A percentile compares a stretch with the other conserved stretches of the same genome.
These are phyloP conservation scores for Hebeloma cylindrosporum DNA, from an alignment of 768 basidiomycete species.

Conservation along the genomic window DNA sequence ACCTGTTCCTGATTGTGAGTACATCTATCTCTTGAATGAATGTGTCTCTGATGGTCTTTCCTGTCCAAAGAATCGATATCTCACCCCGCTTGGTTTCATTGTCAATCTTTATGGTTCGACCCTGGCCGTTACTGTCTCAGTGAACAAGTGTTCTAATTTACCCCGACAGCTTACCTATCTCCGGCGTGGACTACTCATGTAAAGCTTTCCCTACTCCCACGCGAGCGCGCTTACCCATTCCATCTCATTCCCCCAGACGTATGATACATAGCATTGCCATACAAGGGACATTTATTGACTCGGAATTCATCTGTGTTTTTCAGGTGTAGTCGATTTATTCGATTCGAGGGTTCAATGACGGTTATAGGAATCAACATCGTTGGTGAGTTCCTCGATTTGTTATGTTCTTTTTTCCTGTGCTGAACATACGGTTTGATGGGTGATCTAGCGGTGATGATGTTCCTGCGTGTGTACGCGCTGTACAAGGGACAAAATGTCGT, in stretches of 20 bases:
- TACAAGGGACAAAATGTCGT: conserved; percentile 31
- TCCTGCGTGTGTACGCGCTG: conserved; percentile 44
- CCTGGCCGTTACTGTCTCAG: not conserved
- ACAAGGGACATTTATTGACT: too few relatives aligned
- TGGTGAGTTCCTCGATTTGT: conserved; percentile 23
- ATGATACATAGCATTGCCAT: not conserved
- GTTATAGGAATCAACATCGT: conserved; percentile 50
- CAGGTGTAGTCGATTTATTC: conserved; percentile 46
- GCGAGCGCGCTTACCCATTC: too few relatives aligned
- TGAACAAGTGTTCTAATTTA: not conserved
- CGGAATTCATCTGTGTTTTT: conserved; percentile 2
- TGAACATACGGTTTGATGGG: not conserved
- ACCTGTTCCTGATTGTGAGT: conserved; percentile 42
- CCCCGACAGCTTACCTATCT: conserved; percentile 43
- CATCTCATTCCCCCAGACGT: conserved; percentile 1
- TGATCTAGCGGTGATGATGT: conserved; percentile 48
- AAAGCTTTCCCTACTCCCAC: too few relatives aligned
- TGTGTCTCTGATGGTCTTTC: too few relatives aligned
- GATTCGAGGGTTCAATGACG: conserved; percentile 53
- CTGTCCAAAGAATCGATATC: conserved; percentile 52
- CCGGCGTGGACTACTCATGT: conserved; percentile 40
- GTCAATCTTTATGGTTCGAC: conserved; percentile 47
- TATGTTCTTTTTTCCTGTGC: not conserved
- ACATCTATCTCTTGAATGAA: not conserved
- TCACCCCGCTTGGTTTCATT: conserved; percentile 61